These are phyloP conservation scores for Talaromyces sp. DNA, from an alignment of 2,329 filamentous ascomycete species.

Conservation along the genomic window DNA sequence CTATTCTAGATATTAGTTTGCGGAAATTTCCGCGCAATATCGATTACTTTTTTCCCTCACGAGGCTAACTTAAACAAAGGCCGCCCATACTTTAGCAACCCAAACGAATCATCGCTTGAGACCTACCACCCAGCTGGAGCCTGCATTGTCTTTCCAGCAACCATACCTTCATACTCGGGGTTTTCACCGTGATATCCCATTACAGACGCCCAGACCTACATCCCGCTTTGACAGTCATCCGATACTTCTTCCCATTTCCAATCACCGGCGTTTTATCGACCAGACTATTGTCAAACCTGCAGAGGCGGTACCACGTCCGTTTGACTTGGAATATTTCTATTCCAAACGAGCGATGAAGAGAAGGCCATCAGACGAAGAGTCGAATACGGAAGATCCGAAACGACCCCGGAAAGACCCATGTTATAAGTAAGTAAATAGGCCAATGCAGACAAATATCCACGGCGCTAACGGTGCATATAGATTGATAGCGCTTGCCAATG, in stretches of 20 bases:
- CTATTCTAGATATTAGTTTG: not conserved
- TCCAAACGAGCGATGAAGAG: slow-evolving; percentile 29
- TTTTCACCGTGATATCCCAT: not conserved
- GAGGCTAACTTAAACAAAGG: not conserved
- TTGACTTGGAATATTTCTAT: slow-evolving; percentile 25
- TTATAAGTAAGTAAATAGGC: slow-evolving; percentile 15
- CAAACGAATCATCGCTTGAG: not conserved
- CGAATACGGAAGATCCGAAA: slow-evolving; percentile 12
- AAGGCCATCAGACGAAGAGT: not conserved
- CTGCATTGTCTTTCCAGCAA: not conserved
- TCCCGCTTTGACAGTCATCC: not conserved
- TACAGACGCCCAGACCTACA: not conserved
- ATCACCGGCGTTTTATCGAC: not conserved
- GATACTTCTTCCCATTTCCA: not conserved
- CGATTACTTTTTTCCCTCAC: not conserved
- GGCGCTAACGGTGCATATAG: slow-evolving; percentile 14
- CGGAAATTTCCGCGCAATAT: not conserved
- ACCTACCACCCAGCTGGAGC: not conserved
- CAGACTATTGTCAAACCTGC: not conserved
- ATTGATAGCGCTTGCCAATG: slow-evolving; percentile 23
- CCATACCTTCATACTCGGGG: not conserved
- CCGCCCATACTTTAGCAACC: not conserved
- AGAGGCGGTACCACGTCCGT: not conserved
- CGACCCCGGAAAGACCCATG: slow-evolving; percentile 15
- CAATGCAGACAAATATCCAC: not conserved